phyloP scores from a whole-genome alignment of 2,329 filamentous ascomycete species.

The Parastagonospora avenae region DNA sequence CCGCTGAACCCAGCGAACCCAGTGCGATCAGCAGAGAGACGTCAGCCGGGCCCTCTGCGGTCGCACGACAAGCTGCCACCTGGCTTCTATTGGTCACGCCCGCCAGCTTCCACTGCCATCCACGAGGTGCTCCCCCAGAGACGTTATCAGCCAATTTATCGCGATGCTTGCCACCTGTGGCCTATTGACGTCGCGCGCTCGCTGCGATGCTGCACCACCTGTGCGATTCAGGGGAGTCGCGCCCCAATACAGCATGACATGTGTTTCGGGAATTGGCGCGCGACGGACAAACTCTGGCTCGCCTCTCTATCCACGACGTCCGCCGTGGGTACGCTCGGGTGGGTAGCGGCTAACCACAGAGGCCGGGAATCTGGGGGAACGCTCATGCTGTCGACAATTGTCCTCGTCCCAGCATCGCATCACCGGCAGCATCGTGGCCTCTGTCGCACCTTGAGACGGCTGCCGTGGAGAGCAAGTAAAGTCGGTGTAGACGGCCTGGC shows the following conservation, averaged over 20 bases:
- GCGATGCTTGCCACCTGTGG: constrained; percentile 19
- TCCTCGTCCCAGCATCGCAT: neutral
- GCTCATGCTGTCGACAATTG: constrained; percentile 18
- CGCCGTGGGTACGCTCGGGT: constrained; percentile 23
- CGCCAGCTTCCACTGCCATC: constrained; percentile 13
- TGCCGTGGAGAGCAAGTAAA: constrained; percentile 37
- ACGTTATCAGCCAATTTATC: constrained; percentile 31
- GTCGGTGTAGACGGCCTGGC: constrained; percentile 33
- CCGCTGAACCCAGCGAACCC: too few species aligned
- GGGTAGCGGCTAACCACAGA: constrained; percentile 27
- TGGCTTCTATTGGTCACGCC: constrained; percentile 29
- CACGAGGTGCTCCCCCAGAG: constrained; percentile 14
- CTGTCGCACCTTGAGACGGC: too few species aligned
- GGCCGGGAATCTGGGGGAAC: constrained; percentile 33
- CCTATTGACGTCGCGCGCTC: neutral
- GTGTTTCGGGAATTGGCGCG: constrained; percentile 38
- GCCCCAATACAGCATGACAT: constrained; percentile 32
- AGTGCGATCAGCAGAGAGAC: constrained; percentile 7
- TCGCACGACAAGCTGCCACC: constrained; percentile 25
- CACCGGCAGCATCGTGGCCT: constrained; percentile 26
- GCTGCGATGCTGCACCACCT: constrained; percentile 1
- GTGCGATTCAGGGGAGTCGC: constrained; percentile 31
- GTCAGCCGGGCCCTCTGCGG: constrained; percentile 8
- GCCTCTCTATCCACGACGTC: constrained; percentile 23
- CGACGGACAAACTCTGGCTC: constrained; percentile 18